phyloP scores from a whole-genome alignment of 2,329 filamentous ascomycete species.

The Talaromyces marneffei region DNA sequence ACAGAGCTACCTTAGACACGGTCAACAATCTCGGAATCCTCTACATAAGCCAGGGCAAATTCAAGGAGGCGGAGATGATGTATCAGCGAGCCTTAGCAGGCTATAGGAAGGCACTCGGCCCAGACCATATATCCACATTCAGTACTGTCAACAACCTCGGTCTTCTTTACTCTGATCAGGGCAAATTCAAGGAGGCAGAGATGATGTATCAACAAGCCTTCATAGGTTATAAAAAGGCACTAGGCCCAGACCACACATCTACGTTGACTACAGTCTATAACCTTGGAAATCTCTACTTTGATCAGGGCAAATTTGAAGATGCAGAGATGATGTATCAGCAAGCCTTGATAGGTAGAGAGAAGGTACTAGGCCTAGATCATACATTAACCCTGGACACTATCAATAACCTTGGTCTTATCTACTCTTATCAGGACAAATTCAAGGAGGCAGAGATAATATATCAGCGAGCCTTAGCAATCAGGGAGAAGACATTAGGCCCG shows the following conservation, averaged over 20 bases:
- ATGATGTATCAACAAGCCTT: not conserved
- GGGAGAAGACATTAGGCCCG: not conserved
- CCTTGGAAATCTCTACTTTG: constrained; percentile 13
- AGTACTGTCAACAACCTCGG: not conserved
- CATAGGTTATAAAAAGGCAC: not conserved
- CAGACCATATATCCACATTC: not conserved
- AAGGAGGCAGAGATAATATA: not conserved
- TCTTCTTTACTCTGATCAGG: not conserved
- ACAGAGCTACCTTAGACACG: not conserved
- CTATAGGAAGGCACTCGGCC: not conserved
- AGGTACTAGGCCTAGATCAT: constrained; percentile 12
- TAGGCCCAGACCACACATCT: constrained; percentile 10
- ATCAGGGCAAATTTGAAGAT: constrained; percentile 1
- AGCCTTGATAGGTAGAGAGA: not conserved
- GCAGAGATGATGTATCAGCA: constrained; percentile 1
- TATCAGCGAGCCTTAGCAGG: not conserved
- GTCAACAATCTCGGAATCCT: not conserved
- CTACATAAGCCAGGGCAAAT: not conserved
- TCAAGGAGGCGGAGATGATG: constrained; percentile 2
- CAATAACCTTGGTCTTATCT: not conserved
- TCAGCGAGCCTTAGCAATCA: not conserved
- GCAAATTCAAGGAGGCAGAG: not conserved
- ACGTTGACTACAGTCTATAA: constrained; percentile 13
- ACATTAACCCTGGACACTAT: not conserved
- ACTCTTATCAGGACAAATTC: not conserved